Evolutionary conservation across 148 eudicot genomes (phyloP), one percentile per base, ranked within the genome.

Genomic region (Drosera capensis): DNA sequence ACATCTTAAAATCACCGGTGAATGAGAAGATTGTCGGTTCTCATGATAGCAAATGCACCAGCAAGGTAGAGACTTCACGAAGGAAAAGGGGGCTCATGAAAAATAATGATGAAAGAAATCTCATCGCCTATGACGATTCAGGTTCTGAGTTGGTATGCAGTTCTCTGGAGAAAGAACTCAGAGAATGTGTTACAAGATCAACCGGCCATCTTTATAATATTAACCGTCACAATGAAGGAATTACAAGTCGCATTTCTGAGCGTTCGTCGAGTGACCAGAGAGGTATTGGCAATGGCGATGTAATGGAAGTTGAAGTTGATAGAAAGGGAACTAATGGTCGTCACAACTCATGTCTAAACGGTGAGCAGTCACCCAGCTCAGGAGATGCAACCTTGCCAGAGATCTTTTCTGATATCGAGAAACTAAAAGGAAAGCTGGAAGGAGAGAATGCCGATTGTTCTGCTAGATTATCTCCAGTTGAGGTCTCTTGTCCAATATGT

Each of bases 401-500:
- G 15, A 46, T 0, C 20, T 40, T 24, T 49, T 49, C 56, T 43
- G 57, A 55, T 59, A 23, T 17, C 34, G 47, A 45, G 19, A 52
- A 20, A 37, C 8, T n/a, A 8, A 50, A 56, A 26, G 58, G 42
- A 9, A 44, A 45, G 48, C 41, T 18, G 21, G 31, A 41, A 43
- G 38, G 36, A 20, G 54, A 54, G 28, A 12, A 12, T 39, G 44
- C 4, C 39, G 71, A 60, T 42, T 48, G 46, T 19, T 17, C 39
- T 19, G 37, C 63, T n/a, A 53, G 57, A 67, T 45, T 36, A 21
- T 21, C 71, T 20, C 41, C 58, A 31, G 40, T 80, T 26, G 26
- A 31, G 37, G 74, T 78, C 48, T 78, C 95, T 15, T 90, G 97
- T 60, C 87, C 75, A 16, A 90, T 90, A 67, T 90, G 97, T 64